These are phyloP conservation scores for Coelastrella sp. DNA, from an alignment of 139 green algal species.

Conservation along the genomic window DNA sequence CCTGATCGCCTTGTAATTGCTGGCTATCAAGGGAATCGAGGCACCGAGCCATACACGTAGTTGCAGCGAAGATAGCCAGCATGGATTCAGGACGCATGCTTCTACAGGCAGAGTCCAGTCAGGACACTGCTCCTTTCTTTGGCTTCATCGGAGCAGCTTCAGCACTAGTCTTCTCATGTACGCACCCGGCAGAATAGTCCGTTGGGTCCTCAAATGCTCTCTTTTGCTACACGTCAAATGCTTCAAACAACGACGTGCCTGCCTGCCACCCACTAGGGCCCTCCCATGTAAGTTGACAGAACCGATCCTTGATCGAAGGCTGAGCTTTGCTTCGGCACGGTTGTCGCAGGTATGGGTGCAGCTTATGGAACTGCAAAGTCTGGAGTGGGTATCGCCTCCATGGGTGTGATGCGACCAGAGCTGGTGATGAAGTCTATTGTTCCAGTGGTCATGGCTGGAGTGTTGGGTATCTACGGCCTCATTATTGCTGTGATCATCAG, in stretches of 20 bases:
- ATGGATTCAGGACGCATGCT: constrained; percentile 40
- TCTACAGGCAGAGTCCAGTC: constrained; percentile 40
- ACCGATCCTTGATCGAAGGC: not conserved
- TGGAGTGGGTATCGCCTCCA: constrained; percentile 98
- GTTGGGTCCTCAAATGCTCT: no score
- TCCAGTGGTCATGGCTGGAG: constrained; percentile 98
- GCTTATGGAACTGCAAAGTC: constrained; percentile 99
- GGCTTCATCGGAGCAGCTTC: constrained; percentile 97
- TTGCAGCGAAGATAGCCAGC: constrained; percentile 1
- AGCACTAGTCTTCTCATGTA: constrained; percentile 97
- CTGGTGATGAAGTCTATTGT: constrained; percentile 99
- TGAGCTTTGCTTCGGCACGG: not conserved
- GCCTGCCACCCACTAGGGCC: no score
- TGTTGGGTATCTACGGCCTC: constrained; percentile 99
- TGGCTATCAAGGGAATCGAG: no score
- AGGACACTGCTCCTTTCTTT: constrained; percentile 83
- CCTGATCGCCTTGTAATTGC: no score
- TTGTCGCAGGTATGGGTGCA: constrained; percentile 90
- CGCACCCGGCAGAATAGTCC: no score
- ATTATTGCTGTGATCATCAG: constrained; percentile 99
- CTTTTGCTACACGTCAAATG: no score
- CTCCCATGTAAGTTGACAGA: not conserved
- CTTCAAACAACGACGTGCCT: no score
- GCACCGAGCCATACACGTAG: no score
- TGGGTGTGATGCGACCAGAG: constrained; percentile 99